Evolutionary conservation across 768 basidiomycete genomes (phyloP), one percentile per base, ranked within the genome.

Genomic region (Butyriboletus loyo): DNA sequence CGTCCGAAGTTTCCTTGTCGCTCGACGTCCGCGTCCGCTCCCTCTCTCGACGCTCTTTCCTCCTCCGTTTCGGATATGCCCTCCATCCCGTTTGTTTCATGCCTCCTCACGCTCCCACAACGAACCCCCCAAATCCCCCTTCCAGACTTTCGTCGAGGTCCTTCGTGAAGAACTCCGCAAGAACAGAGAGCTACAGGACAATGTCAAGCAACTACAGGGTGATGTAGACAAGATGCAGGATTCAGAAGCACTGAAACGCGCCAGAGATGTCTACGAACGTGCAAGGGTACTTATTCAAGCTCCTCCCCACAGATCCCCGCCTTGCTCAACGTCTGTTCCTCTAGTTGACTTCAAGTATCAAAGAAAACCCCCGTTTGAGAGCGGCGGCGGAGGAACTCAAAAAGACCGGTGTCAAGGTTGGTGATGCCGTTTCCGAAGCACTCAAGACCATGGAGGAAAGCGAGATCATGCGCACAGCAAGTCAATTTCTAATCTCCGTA

Each of bases 201-300:
- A 96, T 72, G 88, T 98, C 43, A 95, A 94, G 75, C 92, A 97
- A 73, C 79, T 99, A 17, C 92, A 96, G 73, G 97, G 97, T 56
- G 94, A 98, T 70, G 96, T 97, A 34, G 91, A 92, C 74, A 97
- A 97, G 73, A 73, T 98, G 44, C 95, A 98, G 76, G 97, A 98
- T 69, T 93, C 92, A 49, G 93, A 96, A 66, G 88, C 94, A 14
- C 87, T 99, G 92, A 92, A 91, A 75, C 81, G 80, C 62, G 94
- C 94, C 2, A 82, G 81, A 67, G 93, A 90, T 46, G 85, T 91
- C 53, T 98, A 98, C 73, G 96, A 98, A 74, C 83, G 88, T 55
- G 93, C 96, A 8, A 81, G 96, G 73, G 95, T 98, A 66, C 55
- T 84, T 79, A 47, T 47, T 49, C 52, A 15, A 22, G n/a, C 28